Evolutionary conservation across 192 early-diverging fungal species (phyloP).

Genomic region (Allomyces javanicus): DNA sequence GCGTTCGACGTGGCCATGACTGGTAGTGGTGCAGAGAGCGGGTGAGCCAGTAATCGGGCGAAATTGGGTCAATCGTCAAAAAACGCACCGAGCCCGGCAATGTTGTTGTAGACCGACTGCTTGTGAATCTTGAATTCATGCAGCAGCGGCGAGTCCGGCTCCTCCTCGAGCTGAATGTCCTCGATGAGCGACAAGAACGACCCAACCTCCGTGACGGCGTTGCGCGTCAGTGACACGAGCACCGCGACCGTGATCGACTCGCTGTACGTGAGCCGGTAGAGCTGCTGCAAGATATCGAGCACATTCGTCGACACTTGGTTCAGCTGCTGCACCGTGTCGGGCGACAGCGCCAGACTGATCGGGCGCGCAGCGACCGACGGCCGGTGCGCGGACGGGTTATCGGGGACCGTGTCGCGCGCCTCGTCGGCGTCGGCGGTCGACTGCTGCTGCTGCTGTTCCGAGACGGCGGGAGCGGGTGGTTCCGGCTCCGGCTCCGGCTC

Average conservation of each 20-base stretch:
- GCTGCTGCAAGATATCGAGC: not conserved
- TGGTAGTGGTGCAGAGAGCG: no score
- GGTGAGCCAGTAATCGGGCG: no score
- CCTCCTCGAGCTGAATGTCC: slow-evolving; percentile 22
- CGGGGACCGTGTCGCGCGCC: not conserved
- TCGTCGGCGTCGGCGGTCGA: not conserved
- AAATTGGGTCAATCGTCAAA: slow-evolving; percentile 7
- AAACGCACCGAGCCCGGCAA: slow-evolving; percentile 21
- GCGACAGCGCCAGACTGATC: slow-evolving; percentile 13
- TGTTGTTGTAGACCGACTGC: slow-evolving; percentile 38
- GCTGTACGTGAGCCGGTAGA: not conserved
- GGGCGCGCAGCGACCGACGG: no score
- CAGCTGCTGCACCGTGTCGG: not conserved
- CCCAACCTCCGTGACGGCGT: slow-evolving; percentile 28
- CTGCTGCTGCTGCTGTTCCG: slow-evolving; percentile 3
- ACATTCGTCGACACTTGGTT: not conserved
- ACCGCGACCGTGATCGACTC: not conserved
- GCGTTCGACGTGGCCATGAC: slow-evolving; percentile 33
- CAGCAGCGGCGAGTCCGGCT: slow-evolving; percentile 9
- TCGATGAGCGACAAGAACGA: slow-evolving; percentile 29
- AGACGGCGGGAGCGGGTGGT: slow-evolving; percentile 11
- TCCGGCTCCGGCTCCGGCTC: not conserved
- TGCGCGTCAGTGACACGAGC: slow-evolving; percentile 20
- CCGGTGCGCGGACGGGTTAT: no score
- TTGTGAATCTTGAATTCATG: slow-evolving; percentile 40